Base-by-base conservation (phyloP, 2,329 filamentous ascomycete genomes). In the Tolypocladium ophioglossoides region DNA sequence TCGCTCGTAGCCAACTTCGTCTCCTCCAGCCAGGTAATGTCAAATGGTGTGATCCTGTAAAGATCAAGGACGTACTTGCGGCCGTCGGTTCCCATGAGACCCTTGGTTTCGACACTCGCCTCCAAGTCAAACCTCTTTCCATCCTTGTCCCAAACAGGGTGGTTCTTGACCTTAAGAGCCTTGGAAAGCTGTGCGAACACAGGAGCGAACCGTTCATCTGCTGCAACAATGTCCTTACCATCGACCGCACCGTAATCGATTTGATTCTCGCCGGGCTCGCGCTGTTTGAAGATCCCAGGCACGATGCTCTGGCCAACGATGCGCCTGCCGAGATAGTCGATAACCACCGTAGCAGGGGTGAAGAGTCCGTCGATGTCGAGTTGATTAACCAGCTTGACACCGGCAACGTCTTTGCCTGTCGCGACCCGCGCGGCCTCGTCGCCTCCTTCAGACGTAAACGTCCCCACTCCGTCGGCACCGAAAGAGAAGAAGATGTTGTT, bases 401-500 rank as follows among this genome's bases (percentile, higher is more conserved):
- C 94, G 59, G 89, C 82, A 49, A 97, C 91, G 65, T 99, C 94
- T 74, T 99, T 99, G 59, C 91, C 92, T 6, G 95, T 96, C 30
- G 95, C 94, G 55, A 97, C 90, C 56, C 92, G 84, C 16, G 94
- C 94, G 60, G 94, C 94, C 73, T 99, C 94, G 61, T 99, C 92
- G 22, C 94, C 94, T 61, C 94, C 94, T 73, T 99, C 94, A 3
- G 87, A 91, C 12, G 91, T 91, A 70, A 99, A 99, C 18, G 94
- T 99, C 46, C 94, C 92, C 48, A 97, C 94, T 52, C 94, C 95
- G 69, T 99, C 94, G 47, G 94, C 92, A 58, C 94, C 94, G 63
- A 96, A 97, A 0, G 94, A 97, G 77, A 96, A 99, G 77, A 99
- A 99, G 61, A 99, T 91, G 72, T 99, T 99, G 78, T 97, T 97